Base-by-base conservation (phyloP, 352 stramenopile genomes). In the Thraustochytrium sp. region DNA sequence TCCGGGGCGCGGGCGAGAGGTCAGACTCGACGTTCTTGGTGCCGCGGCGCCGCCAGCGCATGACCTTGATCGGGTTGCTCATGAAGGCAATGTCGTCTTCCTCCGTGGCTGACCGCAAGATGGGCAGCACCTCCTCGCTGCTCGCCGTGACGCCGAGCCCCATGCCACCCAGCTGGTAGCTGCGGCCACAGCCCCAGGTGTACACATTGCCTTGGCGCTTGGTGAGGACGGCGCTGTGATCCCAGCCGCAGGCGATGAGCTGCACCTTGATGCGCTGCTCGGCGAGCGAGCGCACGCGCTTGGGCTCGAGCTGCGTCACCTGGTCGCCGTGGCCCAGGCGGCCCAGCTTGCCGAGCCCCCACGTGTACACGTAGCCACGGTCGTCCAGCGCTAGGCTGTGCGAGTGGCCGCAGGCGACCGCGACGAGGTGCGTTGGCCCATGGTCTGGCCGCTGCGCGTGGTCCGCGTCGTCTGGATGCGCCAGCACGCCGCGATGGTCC, bases 341-440 rank as follows among this genome's bases (percentile, higher is more conserved):
- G 29, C 76, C 76, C 23, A 42, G 21, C 26, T 82, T 1, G 0
- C 76, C 76, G 8, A 54, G 11, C 2, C 76, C 76, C 76, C 76
- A 84, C 42, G 23, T 76, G 51, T 84, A 76, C 37, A 84, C 31
- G n/a, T n/a, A 1, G 1, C 76, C 76, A 13, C 36, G 23, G 4
- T 59, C 23, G 29, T 55, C 76, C 5, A 84, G 46, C 0, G 76
- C 51, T 3, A 93, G 73, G 0, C 86, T 90, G 80, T 94, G 90
- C 42, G 83, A 88, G 13, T 85, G 82, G 8, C 91, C 91, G 55
- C 91, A 94, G 0, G 89, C 87, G 3, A 94, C 76, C 34, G 91
- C 16, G 21, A 80, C 51, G 53, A 80, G 40, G 2, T 36, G 31
- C 18, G 63, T 51, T 38, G 2, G 4, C 5, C 1, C 51, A 53